Percentiles rank a stretch among this genome's conserved stretches.
Evolutionary conservation across 352 stramenopile species (phyloP).

Genomic region (Globisporangium yorkense): DNA sequence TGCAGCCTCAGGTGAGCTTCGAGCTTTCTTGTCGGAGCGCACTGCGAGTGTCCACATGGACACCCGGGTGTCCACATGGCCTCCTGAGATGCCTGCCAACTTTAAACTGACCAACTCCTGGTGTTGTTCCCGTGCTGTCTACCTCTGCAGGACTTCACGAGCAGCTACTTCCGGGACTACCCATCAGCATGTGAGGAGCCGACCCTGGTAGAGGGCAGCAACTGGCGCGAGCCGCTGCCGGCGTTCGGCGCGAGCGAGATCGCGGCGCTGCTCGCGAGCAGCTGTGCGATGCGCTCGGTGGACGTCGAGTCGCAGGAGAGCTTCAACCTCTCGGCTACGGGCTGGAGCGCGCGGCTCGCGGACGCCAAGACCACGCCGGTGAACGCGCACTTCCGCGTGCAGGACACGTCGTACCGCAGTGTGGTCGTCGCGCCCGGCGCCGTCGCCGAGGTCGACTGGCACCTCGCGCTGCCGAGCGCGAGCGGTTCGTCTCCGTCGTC

Average conservation of each 20-base stretch:
- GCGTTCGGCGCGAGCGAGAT: slow-evolving; percentile 16
- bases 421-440: slow-evolving; percentile 38
- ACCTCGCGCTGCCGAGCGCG: slow-evolving; percentile 18
- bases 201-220: slow-evolving; percentile 12
- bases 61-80: background rate
- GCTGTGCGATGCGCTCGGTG: slow-evolving; percentile 14
- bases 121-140: background rate
- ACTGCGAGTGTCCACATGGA: no score
- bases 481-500: background rate
- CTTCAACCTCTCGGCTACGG: slow-evolving; percentile 15
- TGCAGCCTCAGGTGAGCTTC: slow-evolving; percentile 16
- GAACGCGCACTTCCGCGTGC: slow-evolving; percentile 53
- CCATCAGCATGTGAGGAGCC: slow-evolving; percentile 11
- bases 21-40: background rate
- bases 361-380: slow-evolving; percentile 17
- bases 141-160: slow-evolving; percentile 14
- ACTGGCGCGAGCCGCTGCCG: slow-evolving; percentile 36
- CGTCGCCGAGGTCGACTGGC: slow-evolving; percentile 56
- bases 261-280: slow-evolving; percentile 10
- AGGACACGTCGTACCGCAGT: slow-evolving; percentile 33
- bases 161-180: slow-evolving; percentile 25
- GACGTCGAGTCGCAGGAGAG: slow-evolving; percentile 17
- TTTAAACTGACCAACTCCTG: background rate
- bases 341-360: slow-evolving; percentile 13
- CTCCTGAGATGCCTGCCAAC: background rate